Evolutionary conservation across 2,329 filamentous ascomycete genomes (phyloP), one percentile per base, ranked within the genome.

Genomic region (Aschersonia sp.): DNA sequence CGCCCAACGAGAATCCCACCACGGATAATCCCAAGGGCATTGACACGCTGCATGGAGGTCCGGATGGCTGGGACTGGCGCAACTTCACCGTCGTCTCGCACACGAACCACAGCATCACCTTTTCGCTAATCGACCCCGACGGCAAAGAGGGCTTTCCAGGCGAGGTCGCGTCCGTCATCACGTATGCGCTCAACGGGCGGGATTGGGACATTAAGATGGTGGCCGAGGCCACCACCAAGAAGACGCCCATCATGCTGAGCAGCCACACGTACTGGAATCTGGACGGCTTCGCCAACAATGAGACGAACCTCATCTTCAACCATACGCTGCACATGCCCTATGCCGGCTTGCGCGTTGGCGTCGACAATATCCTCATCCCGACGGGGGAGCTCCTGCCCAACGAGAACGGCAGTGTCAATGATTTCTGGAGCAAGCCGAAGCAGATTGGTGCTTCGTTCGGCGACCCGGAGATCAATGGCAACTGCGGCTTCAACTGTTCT

Each of bases 391-490:
- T 96, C 53, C 63, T 83, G n/a, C 68, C 79, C 48, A 87, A 87
- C 65, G 63, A 73, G 55, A 66, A 72, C 47, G 77, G 79, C 40
- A 81, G 79, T 1, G 80, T 87, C 53, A 85, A 89, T 56, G 83
- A 89, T 63, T 87, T 89, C 68, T 95, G 89, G 82, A 85, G 80
- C 45, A 65, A 74, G 30, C 84, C 87, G 7, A 94, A 94, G 71
- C 75, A 86, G 56, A 71, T 96, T 45, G 88, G 89, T 31, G 70
- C 79, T 38, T 81, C 85, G 55, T 73, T 87, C 47, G 65, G 71
- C 29, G 72, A 78, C 46, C 70, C 77, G 0, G 80, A 78, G 45
- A 68, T 89, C 2, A 53, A 73, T 6, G 80, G 78, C 42, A 86
- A 91, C 66, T 96, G 91, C 61, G 89, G 89, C 12, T 75, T 72